A percentile compares a stretch with the other conserved stretches of the same genome.
Conservation (phyloP, 2,329 filamentous ascomycete species). For the Claviceps humidiphila region DNA sequence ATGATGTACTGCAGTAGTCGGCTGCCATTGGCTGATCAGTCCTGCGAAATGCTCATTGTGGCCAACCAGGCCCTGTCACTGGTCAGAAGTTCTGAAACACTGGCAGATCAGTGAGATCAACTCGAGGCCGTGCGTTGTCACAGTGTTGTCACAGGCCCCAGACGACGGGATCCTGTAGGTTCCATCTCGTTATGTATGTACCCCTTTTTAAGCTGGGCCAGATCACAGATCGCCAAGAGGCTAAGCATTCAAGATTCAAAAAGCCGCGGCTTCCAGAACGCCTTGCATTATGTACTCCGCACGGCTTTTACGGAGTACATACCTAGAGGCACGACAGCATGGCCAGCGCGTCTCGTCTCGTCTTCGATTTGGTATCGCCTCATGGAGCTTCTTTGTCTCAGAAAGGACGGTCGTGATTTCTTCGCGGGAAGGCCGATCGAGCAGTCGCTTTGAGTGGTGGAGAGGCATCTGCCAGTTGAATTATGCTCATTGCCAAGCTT, state of each 20-base stretch:
- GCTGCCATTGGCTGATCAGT: too few relatives aligned
- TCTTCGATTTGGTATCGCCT: background rate
- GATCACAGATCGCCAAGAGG: background rate
- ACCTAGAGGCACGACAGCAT: background rate
- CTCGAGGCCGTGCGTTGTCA: background rate
- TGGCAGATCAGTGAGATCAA: conserved; percentile 12
- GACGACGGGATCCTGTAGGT: background rate
- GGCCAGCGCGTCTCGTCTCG: background rate
- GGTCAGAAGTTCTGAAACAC: conserved; percentile 9
- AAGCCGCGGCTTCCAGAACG: background rate
- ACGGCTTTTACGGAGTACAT: background rate
- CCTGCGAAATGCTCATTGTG: too few relatives aligned
- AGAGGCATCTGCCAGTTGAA: background rate
- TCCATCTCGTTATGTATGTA: background rate
- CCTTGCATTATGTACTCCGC: background rate
- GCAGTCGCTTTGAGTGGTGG: background rate
- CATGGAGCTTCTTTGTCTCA: background rate
- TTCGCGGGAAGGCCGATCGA: background rate
- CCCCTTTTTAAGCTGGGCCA: background rate
- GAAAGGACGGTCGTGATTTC: background rate
- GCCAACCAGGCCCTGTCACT: background rate
- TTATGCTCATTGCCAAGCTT: conserved; percentile 3
- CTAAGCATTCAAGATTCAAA: background rate
- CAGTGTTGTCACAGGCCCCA: background rate
- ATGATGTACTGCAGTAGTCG: too few relatives aligned